Conservation (phyloP, 345 rosid genomes). For the Acer saccharum region DNA sequence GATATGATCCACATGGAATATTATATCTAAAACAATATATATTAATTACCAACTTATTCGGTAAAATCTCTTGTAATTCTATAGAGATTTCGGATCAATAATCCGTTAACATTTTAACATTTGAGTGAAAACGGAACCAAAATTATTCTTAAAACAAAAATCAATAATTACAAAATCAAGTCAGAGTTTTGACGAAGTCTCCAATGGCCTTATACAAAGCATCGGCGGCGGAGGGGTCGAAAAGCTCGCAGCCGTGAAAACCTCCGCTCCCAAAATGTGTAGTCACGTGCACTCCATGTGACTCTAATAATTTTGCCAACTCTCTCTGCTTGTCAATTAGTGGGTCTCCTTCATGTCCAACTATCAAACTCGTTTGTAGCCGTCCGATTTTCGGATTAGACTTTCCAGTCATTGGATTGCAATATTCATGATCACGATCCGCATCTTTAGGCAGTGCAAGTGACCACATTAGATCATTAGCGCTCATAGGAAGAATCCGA, state of each 20-base stretch:
- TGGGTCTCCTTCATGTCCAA: constrained; percentile 78
- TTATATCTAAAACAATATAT: too few species aligned
- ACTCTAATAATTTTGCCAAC: constrained; percentile 48
- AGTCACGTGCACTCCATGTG: constrained; percentile 63
- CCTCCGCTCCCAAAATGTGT: constrained; percentile 52
- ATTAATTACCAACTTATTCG: too few species aligned
- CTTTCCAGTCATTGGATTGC: constrained; percentile 51
- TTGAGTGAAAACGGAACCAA: background rate
- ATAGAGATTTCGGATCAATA: too few species aligned
- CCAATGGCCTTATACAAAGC: constrained; percentile 31
- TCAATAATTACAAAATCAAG: too few species aligned
- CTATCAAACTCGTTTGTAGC: constrained; percentile 50
- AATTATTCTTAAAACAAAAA: too few species aligned
- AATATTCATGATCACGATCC: constrained; percentile 73
- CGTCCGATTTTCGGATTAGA: constrained; percentile 46
- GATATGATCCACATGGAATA: too few species aligned
- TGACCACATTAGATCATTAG: constrained; percentile 63
- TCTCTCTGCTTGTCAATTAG: constrained; percentile 66
- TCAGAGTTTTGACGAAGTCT: constrained; percentile 36
- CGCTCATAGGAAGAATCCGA: constrained; percentile 52
- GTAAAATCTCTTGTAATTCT: too few species aligned
- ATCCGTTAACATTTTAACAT: too few species aligned
- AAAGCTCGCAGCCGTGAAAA: constrained; percentile 66
- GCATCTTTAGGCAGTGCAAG: constrained; percentile 66
- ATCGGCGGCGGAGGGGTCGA: constrained; percentile 48